Conservation (phyloP, 345 rosid species). For the Angophora floribunda region DNA sequence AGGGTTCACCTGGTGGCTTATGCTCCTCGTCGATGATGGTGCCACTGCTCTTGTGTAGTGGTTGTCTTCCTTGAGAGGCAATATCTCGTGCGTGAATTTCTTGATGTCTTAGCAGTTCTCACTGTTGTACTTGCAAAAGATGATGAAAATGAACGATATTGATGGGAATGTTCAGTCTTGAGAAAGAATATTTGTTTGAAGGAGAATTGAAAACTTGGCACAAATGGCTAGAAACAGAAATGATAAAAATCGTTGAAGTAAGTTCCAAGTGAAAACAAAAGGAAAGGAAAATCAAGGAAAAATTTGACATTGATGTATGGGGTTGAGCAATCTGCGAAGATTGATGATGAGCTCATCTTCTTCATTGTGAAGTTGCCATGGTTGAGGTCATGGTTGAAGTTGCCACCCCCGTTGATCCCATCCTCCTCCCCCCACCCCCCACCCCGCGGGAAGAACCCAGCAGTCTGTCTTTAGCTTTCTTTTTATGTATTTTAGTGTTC, state of each 20-base stretch:
- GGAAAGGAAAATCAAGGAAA: neutral
- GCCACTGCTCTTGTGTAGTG: neutral
- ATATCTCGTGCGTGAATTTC: neutral
- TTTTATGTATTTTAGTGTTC: neutral
- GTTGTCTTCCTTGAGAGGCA: neutral
- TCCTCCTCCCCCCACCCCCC: too few relatives aligned
- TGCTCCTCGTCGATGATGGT: neutral
- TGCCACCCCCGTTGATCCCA: too few relatives aligned
- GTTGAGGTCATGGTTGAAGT: neutral
- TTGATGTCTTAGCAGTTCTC: neutral
- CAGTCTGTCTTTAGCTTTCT: neutral
- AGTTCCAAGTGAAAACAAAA: neutral
- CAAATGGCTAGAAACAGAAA: neutral
- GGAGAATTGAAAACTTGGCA: neutral
- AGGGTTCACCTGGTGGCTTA: neutral
- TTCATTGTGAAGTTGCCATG: neutral
- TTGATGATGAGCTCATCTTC: neutral
- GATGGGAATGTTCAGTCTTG: neutral
- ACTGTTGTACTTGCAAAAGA: neutral
- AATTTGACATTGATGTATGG: neutral
- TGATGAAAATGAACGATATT: neutral
- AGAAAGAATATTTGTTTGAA: neutral
- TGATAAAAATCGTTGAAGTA: neutral
- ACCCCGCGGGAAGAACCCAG: neutral
- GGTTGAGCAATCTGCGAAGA: neutral